Percentiles rank a stretch among this genome's conserved stretches.
These are phyloP conservation scores for Xylariaceae sp. DNA, from an alignment of 2,329 filamentous ascomycete genomes.

Conservation along the genomic window DNA sequence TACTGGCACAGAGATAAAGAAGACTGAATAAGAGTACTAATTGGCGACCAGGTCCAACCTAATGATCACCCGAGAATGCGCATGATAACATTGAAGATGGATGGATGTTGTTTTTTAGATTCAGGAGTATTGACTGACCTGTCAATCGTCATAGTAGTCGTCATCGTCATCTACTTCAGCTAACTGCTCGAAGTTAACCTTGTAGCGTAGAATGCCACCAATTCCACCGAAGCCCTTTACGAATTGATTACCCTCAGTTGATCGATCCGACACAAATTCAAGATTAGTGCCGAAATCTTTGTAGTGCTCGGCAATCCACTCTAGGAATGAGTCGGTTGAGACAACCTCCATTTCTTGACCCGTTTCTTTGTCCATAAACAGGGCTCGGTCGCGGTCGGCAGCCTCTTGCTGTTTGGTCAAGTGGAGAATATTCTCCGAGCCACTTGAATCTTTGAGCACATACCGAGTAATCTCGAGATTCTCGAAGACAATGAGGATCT, in stretches of 20 bases:
- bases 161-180: slow-evolving; percentile 86
- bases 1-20: slow-evolving; percentile 8
- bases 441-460: slow-evolving; percentile 75
- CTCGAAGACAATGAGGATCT: slow-evolving; percentile 94
- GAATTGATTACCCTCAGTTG: slow-evolving; percentile 98
- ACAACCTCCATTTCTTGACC: slow-evolving; percentile 96
- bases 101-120: slow-evolving; percentile 15
- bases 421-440: slow-evolving; percentile 72
- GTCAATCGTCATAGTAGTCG: slow-evolving; percentile 75
- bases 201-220: slow-evolving; percentile 94
- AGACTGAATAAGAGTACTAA: slow-evolving; percentile 1
- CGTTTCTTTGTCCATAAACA: slow-evolving; percentile 93
- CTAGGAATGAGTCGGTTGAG: slow-evolving; percentile 87
- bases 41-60: no score
- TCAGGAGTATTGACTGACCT: slow-evolving; percentile 24
- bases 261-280: slow-evolving; percentile 96
- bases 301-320: slow-evolving; percentile 98
- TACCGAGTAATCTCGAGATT: slow-evolving; percentile 94
- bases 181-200: slow-evolving; percentile 99
- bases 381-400: slow-evolving; percentile 69
- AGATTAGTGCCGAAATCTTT: slow-evolving; percentile 94
- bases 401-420: slow-evolving; percentile 82
- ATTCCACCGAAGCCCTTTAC: slow-evolving; percentile 99
- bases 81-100: slow-evolving; percentile 10
- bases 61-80: no score